These are phyloP conservation scores for Macrolepiota fuliginosa DNA, from an alignment of 768 basidiomycete species.

Conservation along the genomic window DNA sequence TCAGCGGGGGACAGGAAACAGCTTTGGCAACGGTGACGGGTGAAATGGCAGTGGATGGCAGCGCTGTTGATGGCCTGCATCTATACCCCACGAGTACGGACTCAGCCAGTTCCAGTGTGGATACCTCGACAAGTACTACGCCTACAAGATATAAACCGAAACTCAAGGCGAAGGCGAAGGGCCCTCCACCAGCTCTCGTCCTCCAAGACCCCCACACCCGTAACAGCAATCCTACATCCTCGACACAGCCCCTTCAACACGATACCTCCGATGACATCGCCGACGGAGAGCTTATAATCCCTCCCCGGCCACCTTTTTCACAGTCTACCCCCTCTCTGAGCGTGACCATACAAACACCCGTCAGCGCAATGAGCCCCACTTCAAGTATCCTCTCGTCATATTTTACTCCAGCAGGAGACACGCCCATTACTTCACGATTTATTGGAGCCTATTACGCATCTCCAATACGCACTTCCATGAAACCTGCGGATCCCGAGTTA, in stretches of 20 bases:
- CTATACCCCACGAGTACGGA: not conserved
- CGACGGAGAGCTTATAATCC: not conserved
- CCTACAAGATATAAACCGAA: constrained; percentile 4
- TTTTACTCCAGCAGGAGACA: constrained; percentile 47
- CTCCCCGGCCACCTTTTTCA: not conserved
- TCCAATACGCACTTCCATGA: not conserved
- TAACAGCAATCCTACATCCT: not conserved
- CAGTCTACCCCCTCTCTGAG: constrained; percentile 6
- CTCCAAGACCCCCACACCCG: constrained; percentile 11
- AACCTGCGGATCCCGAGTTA: not conserved
- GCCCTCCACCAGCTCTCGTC: constrained; percentile 9
- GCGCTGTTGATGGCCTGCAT: not conserved
- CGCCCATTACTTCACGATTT: constrained; percentile 15
- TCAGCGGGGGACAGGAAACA: not conserved
- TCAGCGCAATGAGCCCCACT: constrained; percentile 43
- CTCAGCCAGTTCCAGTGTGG: not conserved
- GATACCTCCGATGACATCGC: not conserved
- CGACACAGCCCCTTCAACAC: not conserved
- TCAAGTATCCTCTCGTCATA: constrained; percentile 44
- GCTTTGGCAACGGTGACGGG: not conserved
- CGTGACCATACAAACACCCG: constrained; percentile 19
- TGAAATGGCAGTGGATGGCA: not conserved
- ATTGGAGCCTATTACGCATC: constrained; percentile 7
- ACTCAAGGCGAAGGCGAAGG: not conserved
- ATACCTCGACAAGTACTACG: not conserved